A percentile compares a stretch with the other conserved stretches of the same genome.
Conservation (phyloP, 1,139 yeast genomes). For the Starmera stellimalicola region DNA sequence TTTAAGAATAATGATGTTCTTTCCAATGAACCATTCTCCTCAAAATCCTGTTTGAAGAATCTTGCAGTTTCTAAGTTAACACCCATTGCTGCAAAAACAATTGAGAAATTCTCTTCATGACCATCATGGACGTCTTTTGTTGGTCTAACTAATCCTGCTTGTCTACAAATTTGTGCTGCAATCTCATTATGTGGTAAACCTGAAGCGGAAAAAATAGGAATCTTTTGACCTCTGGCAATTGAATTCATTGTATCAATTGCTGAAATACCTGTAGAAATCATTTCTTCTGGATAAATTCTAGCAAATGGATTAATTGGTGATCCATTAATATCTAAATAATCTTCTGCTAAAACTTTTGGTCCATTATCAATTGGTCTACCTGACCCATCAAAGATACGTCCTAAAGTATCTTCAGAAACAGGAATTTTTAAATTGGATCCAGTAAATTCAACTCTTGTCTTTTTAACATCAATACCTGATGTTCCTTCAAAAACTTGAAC, state of each 20-base stretch:
- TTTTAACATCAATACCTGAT: constrained; percentile 94
- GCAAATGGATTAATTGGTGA: constrained; percentile 98
- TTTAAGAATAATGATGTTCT: constrained; percentile 94
- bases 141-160: constrained; percentile 98
- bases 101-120: constrained; percentile 97
- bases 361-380: constrained; percentile 98
- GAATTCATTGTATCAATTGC: constrained; percentile 99
- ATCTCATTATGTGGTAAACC: constrained; percentile 99
- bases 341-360: constrained; percentile 97
- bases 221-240: constrained; percentile 99
- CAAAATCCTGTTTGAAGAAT: constrained; percentile 97
- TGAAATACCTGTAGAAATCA: constrained; percentile 97
- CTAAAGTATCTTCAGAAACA: constrained; percentile 94
- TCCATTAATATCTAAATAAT: constrained; percentile 94
- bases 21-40: constrained; percentile 96
- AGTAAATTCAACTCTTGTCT: constrained; percentile 93
- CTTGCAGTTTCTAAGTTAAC: constrained; percentile 86
- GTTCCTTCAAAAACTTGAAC: constrained; percentile 99
- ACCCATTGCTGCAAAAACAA: constrained; percentile 99
- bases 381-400: constrained; percentile 97
- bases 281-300: constrained; percentile 98
- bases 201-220: constrained; percentile 96
- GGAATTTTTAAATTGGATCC: constrained; percentile 90
- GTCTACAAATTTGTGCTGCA: constrained; percentile 99
- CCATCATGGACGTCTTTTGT: constrained; percentile 99